Base-by-base conservation (phyloP, 805 yeast species). In the Yarrowia sp. region DNA sequence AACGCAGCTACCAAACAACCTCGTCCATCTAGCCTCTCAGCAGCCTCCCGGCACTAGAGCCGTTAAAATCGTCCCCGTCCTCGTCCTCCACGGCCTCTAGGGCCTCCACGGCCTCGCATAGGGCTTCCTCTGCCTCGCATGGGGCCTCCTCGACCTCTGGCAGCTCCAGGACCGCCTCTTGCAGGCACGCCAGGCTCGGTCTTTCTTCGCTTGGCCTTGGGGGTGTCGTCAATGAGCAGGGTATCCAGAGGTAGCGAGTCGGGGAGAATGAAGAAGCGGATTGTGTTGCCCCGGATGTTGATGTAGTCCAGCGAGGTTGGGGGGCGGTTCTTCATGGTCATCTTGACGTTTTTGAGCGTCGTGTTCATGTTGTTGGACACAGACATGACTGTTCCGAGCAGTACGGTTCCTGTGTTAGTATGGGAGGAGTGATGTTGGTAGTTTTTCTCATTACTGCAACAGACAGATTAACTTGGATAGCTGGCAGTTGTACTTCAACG, bases 321-420 rank as follows among this genome's bases (percentile, higher is more conserved):
- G 61, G 84, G 88, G 62, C 88, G 84, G 70, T 85, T 81, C 62
- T 81, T 83, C 44, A 88, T 80, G 2, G 92, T 84, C 81, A 93
- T 84, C 67, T 86, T 88, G 51, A 89, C 93, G 66, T 87, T 88
- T 68, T 87, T 84, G 65, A 92, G 73, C 4, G 90, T 84, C 46
- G 92, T 84, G 73, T 92, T 92, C 98, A 92, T 92, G 65, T 88
- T 82, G 25, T 97, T 97, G 2, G 96, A 80, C 39, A 94, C 96
- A 6, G 91, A 83, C 39, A 87, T 83, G 24, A 93, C 77, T 13
- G 92, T 88, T 0, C 98, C 98, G 68, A 88, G 83, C 6, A 93
- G 82, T 5, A 89, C 80, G 4, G 93, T 88, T 10, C 76, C 75
- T 72, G 38, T 12, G 59, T 55, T 51, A 53, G 63, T n/a, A 36